Evolutionary conservation across 2,329 filamentous ascomycete species (phyloP), one percentile per base, ranked within the genome.

Genomic region (Botrytis cinerea): DNA sequence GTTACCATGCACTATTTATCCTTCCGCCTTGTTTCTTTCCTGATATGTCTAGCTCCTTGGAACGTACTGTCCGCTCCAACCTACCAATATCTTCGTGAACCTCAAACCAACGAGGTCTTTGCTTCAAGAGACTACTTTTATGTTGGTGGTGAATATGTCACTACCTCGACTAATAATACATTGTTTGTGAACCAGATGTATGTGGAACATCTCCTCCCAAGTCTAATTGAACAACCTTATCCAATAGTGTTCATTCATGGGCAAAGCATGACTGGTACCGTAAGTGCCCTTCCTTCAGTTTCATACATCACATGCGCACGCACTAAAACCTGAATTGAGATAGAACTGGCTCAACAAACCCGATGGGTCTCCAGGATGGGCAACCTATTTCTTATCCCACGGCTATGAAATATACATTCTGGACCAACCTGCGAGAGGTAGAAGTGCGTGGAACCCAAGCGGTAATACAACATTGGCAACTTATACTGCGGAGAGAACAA

Each of bases 291-390:
- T 35, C n/a, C 18, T 20, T n/a, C n/a, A 12, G 22, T 25, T 5
- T 54, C 57, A 46, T 38, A n/a, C 9, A 25, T 16, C 18, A 28
- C 9, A 25, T 32, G 25, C 16, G 8, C 69, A n/a, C 18, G 32
- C 57, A 45, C 18, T 8, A 9, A 57, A 57, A 38, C 18, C 38
- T 16, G 45, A 45, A 28, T 22, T 40, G 6, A n/a, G n/a, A 66
- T 45, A 83, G 80, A 83, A 84, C 68, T 85, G 82, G 81, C 78
- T 85, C 45, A 86, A 85, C 73, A 87, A 84, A 48, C 85, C 85
- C 4, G 85, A 87, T 75, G 83, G 82, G 48, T 80, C 83, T 9
- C 74, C 79, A 73, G 85, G 85, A 60, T 87, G 85, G 85, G 84
- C 84, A 2, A 83, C 84, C 0, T 84, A 82, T 74, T 86, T 85